Conservation (phyloP, 768 basidiomycete genomes). For the Amanita phalloides region DNA sequence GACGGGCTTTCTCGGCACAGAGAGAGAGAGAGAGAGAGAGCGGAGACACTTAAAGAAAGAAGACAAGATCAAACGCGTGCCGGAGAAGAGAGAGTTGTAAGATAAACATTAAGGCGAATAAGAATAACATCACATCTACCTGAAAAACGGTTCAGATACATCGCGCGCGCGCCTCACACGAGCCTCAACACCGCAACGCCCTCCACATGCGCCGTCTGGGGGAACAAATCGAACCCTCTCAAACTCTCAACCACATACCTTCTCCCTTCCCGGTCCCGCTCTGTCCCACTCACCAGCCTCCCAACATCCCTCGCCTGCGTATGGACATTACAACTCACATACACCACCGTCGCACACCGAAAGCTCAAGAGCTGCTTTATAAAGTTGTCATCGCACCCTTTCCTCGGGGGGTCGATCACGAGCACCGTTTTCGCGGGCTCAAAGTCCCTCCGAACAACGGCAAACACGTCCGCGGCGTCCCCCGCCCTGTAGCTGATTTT, state of each 20-base stretch:
- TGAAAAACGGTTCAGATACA: no score
- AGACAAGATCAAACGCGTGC: no score
- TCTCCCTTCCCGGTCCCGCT: constrained; percentile 23
- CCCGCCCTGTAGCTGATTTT: constrained; percentile 68
- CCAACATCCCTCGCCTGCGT: constrained; percentile 88
- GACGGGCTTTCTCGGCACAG: no score
- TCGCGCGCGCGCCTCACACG: constrained; percentile 7
- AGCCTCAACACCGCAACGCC: constrained; percentile 60
- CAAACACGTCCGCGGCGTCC: constrained; percentile 83
- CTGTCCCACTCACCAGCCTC: constrained; percentile 42
- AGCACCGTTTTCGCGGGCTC: constrained; percentile 58
- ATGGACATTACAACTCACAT: constrained; percentile 94
- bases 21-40: no score
- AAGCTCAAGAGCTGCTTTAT: constrained; percentile 70
- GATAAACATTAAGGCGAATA: no score
- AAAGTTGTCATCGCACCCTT: constrained; percentile 81
- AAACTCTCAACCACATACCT: constrained; percentile 75
- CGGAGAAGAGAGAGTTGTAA: no score
- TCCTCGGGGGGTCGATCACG: constrained; percentile 86
- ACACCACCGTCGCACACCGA: constrained; percentile 60
- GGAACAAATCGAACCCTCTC: constrained; percentile 89
- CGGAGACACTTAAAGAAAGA: no score
- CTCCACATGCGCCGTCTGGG: constrained; percentile 94
- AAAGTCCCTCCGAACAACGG: constrained; percentile 45
- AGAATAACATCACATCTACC: no score